A percentile compares a stretch with the other conserved stretches of the same genome.
phyloP scores from a whole-genome alignment of 2,329 filamentous ascomycete species.

The Pseudopithomyces maydicus region DNA sequence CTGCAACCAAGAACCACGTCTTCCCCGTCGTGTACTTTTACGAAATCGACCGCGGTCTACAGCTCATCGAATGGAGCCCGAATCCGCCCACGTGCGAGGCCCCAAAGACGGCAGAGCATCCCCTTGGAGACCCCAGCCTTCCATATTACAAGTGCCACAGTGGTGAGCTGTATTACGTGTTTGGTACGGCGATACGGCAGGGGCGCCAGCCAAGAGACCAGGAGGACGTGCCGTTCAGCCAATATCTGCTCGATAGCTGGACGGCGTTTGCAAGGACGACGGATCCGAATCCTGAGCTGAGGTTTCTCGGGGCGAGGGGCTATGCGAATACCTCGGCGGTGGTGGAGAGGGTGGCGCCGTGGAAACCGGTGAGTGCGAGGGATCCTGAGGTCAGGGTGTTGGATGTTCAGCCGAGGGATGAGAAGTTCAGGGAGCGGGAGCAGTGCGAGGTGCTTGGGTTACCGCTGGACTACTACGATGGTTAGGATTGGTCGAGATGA shows the following conservation, averaged over 20 bases:
- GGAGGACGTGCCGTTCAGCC: conserved; percentile 36
- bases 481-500: not conserved
- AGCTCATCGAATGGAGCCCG: conserved; percentile 30
- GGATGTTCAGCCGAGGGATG: conserved; percentile 26
- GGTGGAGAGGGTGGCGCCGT: conserved; percentile 16
- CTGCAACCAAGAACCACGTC: conserved; percentile 24
- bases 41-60: conserved; percentile 40
- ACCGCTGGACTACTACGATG: conserved; percentile 29
- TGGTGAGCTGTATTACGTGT: conserved; percentile 39
- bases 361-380: conserved; percentile 18
- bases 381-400: conserved; percentile 25
- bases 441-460: conserved; percentile 33
- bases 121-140: conserved; percentile 27
- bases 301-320: conserved; percentile 31
- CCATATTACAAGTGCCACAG: conserved; percentile 36
- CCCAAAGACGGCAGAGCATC: conserved; percentile 26
- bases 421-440: conserved; percentile 27
- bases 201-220: conserved; percentile 35
- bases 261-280: conserved; percentile 36
- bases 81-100: conserved; percentile 44
- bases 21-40: conserved; percentile 34
- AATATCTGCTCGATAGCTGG: conserved; percentile 40
- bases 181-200: conserved; percentile 42
- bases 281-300: conserved; percentile 27
- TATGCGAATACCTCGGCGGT: conserved; percentile 28